Percentiles rank a stretch among this genome's conserved stretches.
Evolutionary conservation across 768 basidiomycete species (phyloP).

Genomic region (Panaeolus cyanescens): DNA sequence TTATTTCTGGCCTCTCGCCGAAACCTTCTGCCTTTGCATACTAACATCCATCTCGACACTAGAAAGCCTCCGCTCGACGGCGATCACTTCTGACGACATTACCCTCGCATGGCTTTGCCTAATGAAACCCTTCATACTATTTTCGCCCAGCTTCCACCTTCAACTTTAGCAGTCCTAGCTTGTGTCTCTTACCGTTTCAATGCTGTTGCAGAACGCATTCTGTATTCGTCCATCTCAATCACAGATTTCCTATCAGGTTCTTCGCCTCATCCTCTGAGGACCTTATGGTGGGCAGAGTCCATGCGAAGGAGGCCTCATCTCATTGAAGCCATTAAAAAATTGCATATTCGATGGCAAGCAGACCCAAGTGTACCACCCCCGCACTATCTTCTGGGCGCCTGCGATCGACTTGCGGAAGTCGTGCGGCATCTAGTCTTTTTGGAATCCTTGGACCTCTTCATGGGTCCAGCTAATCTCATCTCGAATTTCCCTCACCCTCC

Average conservation of each 20-base stretch:
- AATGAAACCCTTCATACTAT: conserved; percentile 59
- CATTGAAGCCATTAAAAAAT: conserved; percentile 41
- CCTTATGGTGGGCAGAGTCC: conserved; percentile 54
- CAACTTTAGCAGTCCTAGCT: conserved; percentile 40
- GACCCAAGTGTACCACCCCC: conserved; percentile 30
- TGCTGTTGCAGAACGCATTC: conserved; percentile 58
- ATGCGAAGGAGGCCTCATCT: conserved; percentile 49
- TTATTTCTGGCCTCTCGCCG: conserved; percentile 2
- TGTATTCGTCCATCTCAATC: conserved; percentile 56
- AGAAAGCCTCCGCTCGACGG: conserved; percentile 1
- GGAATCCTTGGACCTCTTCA: conserved; percentile 57
- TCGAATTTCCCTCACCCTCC: conserved; percentile 10
- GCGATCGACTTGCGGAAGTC: conserved; percentile 39
- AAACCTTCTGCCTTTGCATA: not conserved
- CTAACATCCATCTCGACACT: not conserved
- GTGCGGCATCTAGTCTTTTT: conserved; percentile 40
- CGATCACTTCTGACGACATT: conserved; percentile 6
- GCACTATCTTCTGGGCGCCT: conserved; percentile 36
- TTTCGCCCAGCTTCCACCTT: conserved; percentile 38
- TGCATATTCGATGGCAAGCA: conserved; percentile 59
- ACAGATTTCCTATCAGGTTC: conserved; percentile 45
- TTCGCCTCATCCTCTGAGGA: conserved; percentile 41
- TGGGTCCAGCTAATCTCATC: conserved; percentile 45
- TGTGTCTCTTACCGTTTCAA: conserved; percentile 49
- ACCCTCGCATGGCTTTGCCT: conserved; percentile 35